Percentiles rank a stretch among this genome's conserved stretches.
phyloP scores from a whole-genome alignment of 768 basidiomycete species.

The Hygrocybe punicea region DNA sequence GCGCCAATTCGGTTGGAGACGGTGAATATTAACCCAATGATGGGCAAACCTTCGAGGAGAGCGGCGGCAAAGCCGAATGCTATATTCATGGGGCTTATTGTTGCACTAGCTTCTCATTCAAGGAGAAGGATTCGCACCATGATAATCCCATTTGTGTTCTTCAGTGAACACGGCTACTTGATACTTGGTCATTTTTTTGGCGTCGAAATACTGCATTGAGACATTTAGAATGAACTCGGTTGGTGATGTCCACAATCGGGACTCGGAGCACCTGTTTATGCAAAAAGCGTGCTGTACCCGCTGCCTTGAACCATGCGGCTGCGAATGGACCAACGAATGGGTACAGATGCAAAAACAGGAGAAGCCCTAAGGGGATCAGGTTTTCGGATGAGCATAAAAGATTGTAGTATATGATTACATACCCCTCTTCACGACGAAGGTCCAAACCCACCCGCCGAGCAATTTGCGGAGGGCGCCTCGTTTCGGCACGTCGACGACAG shows the following conservation, averaged over 20 bases:
- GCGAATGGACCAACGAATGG: constrained; percentile 64
- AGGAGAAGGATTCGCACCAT: constrained; percentile 41
- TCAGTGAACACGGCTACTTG: constrained; percentile 77
- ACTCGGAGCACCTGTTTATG: constrained; percentile 58
- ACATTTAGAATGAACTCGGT: neutral
- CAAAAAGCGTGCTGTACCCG: constrained; percentile 63
- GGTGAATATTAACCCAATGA: constrained; percentile 77
- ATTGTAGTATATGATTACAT: constrained; percentile 10
- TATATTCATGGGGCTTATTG: constrained; percentile 26
- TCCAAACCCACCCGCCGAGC: constrained; percentile 37
- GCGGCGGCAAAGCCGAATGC: constrained; percentile 86
- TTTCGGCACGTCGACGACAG: constrained; percentile 32
- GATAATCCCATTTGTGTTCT: constrained; percentile 88
- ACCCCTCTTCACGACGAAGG: constrained; percentile 50
- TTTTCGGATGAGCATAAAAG: neutral
- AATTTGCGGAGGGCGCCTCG: constrained; percentile 30
- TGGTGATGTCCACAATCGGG: neutral
- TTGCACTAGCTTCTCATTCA: neutral
- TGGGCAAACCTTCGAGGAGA: constrained; percentile 74
- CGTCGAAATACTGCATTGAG: constrained; percentile 67
- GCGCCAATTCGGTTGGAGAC: constrained; percentile 88
- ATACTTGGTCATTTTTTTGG: constrained; percentile 74
- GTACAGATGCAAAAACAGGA: constrained; percentile 62
- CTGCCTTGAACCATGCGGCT: constrained; percentile 61
- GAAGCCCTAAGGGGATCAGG: constrained; percentile 43